Conservation (phyloP, 2,329 filamentous ascomycete genomes). For the Phialemoniopsis sp. region DNA sequence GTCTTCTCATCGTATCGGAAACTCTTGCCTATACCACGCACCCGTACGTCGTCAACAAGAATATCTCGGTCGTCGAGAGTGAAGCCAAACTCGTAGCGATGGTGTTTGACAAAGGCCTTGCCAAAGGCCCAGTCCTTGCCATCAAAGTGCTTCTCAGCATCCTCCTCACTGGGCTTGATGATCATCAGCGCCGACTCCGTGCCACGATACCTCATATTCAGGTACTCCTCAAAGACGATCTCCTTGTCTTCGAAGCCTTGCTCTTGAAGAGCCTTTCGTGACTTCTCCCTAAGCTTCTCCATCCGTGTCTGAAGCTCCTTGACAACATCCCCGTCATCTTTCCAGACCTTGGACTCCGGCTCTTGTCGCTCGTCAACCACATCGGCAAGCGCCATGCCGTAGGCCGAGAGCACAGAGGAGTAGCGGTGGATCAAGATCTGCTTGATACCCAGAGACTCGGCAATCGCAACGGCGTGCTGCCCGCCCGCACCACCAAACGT, state of each 20-base stretch:
- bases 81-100: slow-evolving; percentile 91
- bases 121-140: slow-evolving; percentile 79
- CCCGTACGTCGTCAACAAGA: slow-evolving; percentile 84
- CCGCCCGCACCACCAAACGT: slow-evolving; percentile 91
- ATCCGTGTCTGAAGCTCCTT: slow-evolving; percentile 69
- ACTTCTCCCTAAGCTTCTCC: slow-evolving; percentile 74
- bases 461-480: slow-evolving; percentile 89
- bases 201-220: slow-evolving; percentile 89
- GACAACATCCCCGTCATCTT: slow-evolving; percentile 52
- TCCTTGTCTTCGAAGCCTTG: slow-evolving; percentile 76
- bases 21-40: slow-evolving; percentile 84
- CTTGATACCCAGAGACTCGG: slow-evolving; percentile 75
- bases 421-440: slow-evolving; percentile 86
- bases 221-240: slow-evolving; percentile 84
- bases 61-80: slow-evolving; percentile 80
- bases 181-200: slow-evolving; percentile 93
- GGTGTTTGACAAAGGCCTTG: slow-evolving; percentile 78
- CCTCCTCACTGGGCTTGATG: slow-evolving; percentile 63
- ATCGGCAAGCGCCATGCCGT: slow-evolving; percentile 89
- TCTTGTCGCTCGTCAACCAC: slow-evolving; percentile 90
- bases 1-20: slow-evolving; percentile 76
- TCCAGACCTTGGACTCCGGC: slow-evolving; percentile 61
- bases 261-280: slow-evolving; percentile 59
- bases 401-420: slow-evolving; percentile 84
- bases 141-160: slow-evolving; percentile 52